phyloP scores from a whole-genome alignment of 148 eudicot genomes.

The Camellia granthamiana region DNA sequence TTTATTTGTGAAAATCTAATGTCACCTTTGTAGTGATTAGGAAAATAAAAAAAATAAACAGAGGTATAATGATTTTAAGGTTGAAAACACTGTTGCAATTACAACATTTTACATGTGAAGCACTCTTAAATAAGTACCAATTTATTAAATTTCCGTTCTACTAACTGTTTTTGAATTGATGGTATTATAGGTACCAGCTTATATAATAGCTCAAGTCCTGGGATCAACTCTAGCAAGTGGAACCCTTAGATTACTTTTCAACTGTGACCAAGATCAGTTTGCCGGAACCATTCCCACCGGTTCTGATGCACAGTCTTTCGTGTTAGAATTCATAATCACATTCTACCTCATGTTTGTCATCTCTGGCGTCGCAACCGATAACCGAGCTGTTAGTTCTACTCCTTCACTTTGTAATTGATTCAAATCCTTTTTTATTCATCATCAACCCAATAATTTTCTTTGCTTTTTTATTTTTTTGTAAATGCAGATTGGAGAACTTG shows the following conservation, averaged over 20 bases:
- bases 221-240: constrained; percentile 69
- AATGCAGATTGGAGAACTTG: constrained; percentile 57
- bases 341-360: constrained; percentile 81
- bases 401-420: neutral
- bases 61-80: no score
- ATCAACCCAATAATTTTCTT: neutral
- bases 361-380: constrained; percentile 70
- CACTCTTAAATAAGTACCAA: no score
- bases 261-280: constrained; percentile 47
- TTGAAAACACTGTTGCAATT: no score
- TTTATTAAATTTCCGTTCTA: no score
- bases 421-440: neutral
- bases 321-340: constrained; percentile 62
- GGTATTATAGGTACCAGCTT: constrained; percentile 51
- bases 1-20: no score
- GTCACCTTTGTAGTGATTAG: no score
- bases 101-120: no score
- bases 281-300: constrained; percentile 54
- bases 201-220: constrained; percentile 44
- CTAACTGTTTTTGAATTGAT: no score
- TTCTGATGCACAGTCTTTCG: constrained; percentile 52
- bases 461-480: neutral
- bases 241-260: constrained; percentile 55
- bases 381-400: constrained; percentile 54
- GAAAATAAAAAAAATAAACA: no score